Base-by-base conservation (phyloP, 2,329 filamentous ascomycete species). In the Aspergillus puulaauensis region DNA sequence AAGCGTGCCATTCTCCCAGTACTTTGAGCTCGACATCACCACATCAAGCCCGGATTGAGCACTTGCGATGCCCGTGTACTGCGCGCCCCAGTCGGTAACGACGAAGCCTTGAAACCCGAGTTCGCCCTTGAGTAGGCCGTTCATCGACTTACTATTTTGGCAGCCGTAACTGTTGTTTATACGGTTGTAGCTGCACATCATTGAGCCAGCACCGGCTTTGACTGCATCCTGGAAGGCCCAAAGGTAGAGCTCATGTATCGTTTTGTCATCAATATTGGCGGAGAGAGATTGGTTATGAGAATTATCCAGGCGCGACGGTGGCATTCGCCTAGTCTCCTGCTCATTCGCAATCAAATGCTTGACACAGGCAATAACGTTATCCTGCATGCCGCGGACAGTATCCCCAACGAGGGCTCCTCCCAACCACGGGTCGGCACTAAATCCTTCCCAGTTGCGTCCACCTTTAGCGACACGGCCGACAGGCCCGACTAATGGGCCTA, bases 151-250 rank as follows among this genome's bases (percentile, higher is more conserved):
- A 48, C 86, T 90, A 77, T 95, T 93, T 68, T 93, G 88, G 74
- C 90, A 93, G 19, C 75, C 82, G 62, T 92, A 91, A 3, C 86
- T 90, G 74, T 91, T 91, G 79, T 96, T 95, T 73, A 91, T 70
- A 64, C 90, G 87, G 64, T 79, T 66, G 47, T 78, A 79, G 0
- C 69, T 75, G 62, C 86, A 89, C 86, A 89, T 89, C 44, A 88
- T 73, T 0, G 81, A 82, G 0, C 78, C 82, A 0, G 80, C 81
- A 1, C 84, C 84, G 4, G 84, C 84, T 11, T 72, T 77, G 3
- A 89, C 71, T 0, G 83, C 82, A 58, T 89, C 83, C 60, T 83
- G 80, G 59, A 89, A 90, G 0, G 86, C 86, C 81, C 84, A 89
- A 1, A 86, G 77, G 55, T 89, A 89, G n/a, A 83, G 77, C 68